phyloP scores from a whole-genome alignment of 1,284 basidiomycete species.

The Boletus mariae region DNA sequence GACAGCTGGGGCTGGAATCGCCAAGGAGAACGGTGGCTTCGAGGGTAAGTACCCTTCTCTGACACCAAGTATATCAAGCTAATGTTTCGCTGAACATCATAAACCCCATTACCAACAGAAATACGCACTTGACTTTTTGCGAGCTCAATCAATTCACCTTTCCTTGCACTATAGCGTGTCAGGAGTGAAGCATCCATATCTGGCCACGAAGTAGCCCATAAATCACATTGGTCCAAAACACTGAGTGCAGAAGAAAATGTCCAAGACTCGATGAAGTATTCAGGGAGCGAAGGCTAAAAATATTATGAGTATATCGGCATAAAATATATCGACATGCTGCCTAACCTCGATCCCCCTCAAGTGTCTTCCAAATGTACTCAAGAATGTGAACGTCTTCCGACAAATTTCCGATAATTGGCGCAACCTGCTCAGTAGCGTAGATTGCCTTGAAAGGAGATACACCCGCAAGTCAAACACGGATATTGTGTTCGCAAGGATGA shows the following conservation, averaged over 20 bases:
- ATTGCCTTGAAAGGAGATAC: conserved; percentile 89
- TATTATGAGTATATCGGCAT: conserved; percentile 14
- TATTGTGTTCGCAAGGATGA: conserved; percentile 88
- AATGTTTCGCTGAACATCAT: conserved; percentile 10
- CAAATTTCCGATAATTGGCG: conserved; percentile 68
- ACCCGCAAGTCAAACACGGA: conserved; percentile 92
- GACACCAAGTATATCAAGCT: conserved; percentile 85
- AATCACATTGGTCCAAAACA: conserved; percentile 80
- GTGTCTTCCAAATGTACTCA: conserved; percentile 78
- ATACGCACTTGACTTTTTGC: conserved; percentile 71
- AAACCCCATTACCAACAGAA: not conserved
- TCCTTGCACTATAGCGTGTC: conserved; percentile 59
- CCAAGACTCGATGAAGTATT: conserved; percentile 90
- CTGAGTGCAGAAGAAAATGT: conserved; percentile 88
- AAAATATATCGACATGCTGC: conserved; percentile 1
- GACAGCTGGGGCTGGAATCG: conserved; percentile 21
- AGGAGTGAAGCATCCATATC: conserved; percentile 44
- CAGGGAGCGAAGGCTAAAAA: conserved; percentile 62
- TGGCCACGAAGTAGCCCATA: conserved; percentile 55
- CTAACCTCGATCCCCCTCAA: conserved; percentile 74
- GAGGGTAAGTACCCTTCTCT: conserved; percentile 67
- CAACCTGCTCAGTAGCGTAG: conserved; percentile 70
- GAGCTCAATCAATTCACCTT: conserved; percentile 80
- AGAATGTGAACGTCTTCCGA: conserved; percentile 65
- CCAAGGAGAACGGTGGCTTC: conserved; percentile 67